Base-by-base conservation (phyloP, 345 rosid genomes). In the Salix caprea region DNA sequence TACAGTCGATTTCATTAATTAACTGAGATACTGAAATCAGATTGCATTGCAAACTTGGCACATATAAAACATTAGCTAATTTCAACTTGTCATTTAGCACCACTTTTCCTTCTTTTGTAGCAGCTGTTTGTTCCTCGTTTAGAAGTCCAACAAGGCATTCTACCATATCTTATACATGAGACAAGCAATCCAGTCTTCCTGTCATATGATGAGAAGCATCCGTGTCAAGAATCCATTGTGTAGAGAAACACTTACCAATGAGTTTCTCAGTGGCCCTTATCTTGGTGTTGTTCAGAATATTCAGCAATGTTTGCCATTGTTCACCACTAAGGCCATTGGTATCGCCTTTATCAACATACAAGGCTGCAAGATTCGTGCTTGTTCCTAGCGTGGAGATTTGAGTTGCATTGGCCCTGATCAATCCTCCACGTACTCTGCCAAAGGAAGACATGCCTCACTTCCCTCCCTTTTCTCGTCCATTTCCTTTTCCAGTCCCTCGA, bases 11-110 rank as follows among this genome's bases (percentile, higher is more conserved):
- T 1, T 67, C 70, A 21, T 67, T 15, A 54, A 80, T 18, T 3
- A 80, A 23, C 5, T 76, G 40, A 0, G 80, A 80, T 7, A 70
- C 42, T 1, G 64, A 80, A 72, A 76, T 28, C 5, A 65, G 36
- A 62, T 23, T 60, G 40, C 69, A 73, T 1, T 39, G n/a, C 15
- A 61, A 42, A 9, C 7, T 23, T 3, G 73, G 71, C 2, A 75
- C 72, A 79, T 10, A 69, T 12, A 73, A 24, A 18, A 73, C 70
- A 61, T 65, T 26, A 4, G 36, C n/a, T 5, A 67, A 67, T 56
- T 6, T 76, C 8, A 76, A 3, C 14, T 56, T 0, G 54, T 68
- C 24, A 34, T 8, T 11, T 6, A 76, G n/a, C 2, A 52, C 4
- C 4, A 68, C 12, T 1, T 19, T 68, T 14, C 26, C 18, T 56